Base-by-base conservation (phyloP, 2,329 filamentous ascomycete genomes). In the Venturia asperata region DNA sequence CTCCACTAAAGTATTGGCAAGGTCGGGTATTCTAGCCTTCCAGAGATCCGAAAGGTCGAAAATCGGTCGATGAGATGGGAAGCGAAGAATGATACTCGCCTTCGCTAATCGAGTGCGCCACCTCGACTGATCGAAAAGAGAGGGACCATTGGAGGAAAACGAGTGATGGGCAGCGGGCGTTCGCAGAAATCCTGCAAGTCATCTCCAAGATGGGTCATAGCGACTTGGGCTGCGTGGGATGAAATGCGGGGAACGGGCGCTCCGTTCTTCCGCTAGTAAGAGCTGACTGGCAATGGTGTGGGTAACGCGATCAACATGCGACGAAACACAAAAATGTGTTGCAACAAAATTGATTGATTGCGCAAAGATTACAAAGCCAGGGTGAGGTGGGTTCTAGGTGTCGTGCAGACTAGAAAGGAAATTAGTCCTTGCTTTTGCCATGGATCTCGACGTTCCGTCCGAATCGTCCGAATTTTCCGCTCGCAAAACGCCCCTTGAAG, bases 121-220 rank as follows among this genome's bases (percentile, higher is more conserved):
- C 15, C 30, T 37, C 30, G 27, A 11, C 2, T 58, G 52, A 37
- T 37, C 52, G 19, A 37, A n/a, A 19, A 37, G 10, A 37, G 27
- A 19, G 6, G 30, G 19, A 3, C 30, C 17, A 58, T 37, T 58
- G 30, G 30, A 37, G 19, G 52, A 37, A 37, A n/a, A 10, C 27
- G 9, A 34, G 52, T 37, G 17, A n/a, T 58, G 15, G 7, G 30
- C 30, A 30, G 21, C 45, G 24, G 49, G 49, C 11, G 49, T 58
- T 58, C 52, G 52, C 30, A 58, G 13, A 11, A 17, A 27, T 58
- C 30, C 52, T 58, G 52, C 52, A 58, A 58, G 52, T 58, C 52
- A 34, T 55, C 49, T 17, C 27, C 27, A 30, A 55, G 24, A 55
- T 55, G 49, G 49, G 19, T 34, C 49, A 58, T 37, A n/a, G 30